A percentile compares a stretch with the other conserved stretches of the same genome.
Conservation (phyloP, 2,329 filamentous ascomycete genomes). For the Beauveria pseudobassiana region DNA sequence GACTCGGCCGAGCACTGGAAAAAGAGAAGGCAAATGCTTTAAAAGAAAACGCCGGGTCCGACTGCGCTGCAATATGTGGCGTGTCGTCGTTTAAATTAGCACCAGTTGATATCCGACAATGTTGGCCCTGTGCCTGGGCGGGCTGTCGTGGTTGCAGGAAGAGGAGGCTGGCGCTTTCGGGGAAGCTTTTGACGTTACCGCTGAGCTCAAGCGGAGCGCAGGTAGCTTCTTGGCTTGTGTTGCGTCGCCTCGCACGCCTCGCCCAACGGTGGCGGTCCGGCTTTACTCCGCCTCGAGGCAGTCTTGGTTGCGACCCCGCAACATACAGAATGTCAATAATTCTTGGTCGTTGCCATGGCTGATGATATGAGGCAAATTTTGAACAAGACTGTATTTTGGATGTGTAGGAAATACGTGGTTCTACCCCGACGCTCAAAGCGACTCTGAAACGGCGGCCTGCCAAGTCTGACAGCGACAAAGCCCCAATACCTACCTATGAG, state of each 20-base stretch:
- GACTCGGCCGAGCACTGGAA: neutral
- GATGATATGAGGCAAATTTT: neutral
- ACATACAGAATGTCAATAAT: no score
- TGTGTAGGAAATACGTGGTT: no score
- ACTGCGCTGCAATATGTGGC: neutral
- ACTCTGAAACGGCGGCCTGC: no score
- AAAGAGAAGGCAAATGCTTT: neutral
- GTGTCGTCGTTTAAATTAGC: no score
- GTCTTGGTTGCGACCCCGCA: neutral
- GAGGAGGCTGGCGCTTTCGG: neutral
- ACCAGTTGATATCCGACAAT: neutral
- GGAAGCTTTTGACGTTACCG: neutral
- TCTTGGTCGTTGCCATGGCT: neutral
- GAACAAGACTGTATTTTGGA: no score
- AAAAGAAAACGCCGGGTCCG: neutral
- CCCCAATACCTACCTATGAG: no score
- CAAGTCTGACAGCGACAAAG: no score
- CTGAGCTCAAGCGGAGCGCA: neutral
- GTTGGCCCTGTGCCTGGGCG: slow-evolving; percentile 3
- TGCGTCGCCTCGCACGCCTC: neutral
- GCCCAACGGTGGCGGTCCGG: slow-evolving; percentile 3
- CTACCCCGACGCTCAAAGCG: no score
- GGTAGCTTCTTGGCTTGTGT: neutral
- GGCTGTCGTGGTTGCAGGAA: neutral
- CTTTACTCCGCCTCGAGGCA: slow-evolving; percentile 3